A percentile compares a stretch with the other conserved stretches of the same genome.
Evolutionary conservation across 2,329 filamentous ascomycete genomes (phyloP).

Genomic region (Mycosphaerelloides madeirae): DNA sequence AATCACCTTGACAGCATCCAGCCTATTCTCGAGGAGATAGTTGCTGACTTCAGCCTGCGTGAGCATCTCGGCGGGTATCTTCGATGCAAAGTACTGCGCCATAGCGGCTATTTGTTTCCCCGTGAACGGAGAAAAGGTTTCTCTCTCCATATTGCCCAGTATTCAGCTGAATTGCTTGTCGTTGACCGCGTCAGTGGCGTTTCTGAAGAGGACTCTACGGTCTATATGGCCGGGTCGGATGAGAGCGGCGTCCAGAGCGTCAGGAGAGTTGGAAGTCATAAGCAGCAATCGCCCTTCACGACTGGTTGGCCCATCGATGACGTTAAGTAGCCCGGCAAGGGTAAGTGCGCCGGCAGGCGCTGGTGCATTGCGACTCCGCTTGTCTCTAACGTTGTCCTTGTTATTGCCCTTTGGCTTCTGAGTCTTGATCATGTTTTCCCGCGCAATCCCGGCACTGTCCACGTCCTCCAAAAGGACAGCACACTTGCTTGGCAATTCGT

Average conservation of each 20-base stretch:
- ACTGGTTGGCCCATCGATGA: slow-evolving; percentile 72
- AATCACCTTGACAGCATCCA: too few species aligned
- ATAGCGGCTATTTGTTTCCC: too few species aligned
- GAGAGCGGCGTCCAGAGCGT: slow-evolving; percentile 66
- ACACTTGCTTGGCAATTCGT: slow-evolving; percentile 96
- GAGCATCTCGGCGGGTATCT: too few species aligned
- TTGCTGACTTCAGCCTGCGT: too few species aligned
- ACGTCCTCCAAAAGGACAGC: slow-evolving; percentile 99
- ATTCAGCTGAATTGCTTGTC: slow-evolving; percentile 38
- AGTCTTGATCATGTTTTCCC: slow-evolving; percentile 69
- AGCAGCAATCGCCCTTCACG: slow-evolving; percentile 72
- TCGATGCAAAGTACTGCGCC: too few species aligned
- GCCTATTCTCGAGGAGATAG: too few species aligned
- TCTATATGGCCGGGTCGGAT: slow-evolving; percentile 68
- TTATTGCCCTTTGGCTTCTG: slow-evolving; percentile 7
- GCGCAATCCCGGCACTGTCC: slow-evolving; percentile 85
- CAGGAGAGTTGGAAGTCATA: slow-evolving; percentile 73
- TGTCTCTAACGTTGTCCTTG: background rate
- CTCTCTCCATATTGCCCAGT: too few species aligned
- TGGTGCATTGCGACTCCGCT: too few species aligned
- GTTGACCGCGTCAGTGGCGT: slow-evolving; percentile 36
- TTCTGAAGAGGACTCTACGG: slow-evolving; percentile 57
- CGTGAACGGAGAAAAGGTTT: too few species aligned
- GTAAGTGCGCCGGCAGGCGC: too few species aligned
- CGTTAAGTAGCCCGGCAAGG: slow-evolving; percentile 72